These are phyloP conservation scores for Ustilago lituana DNA, from an alignment of 1,284 basidiomycete genomes.

Conservation along the genomic window DNA sequence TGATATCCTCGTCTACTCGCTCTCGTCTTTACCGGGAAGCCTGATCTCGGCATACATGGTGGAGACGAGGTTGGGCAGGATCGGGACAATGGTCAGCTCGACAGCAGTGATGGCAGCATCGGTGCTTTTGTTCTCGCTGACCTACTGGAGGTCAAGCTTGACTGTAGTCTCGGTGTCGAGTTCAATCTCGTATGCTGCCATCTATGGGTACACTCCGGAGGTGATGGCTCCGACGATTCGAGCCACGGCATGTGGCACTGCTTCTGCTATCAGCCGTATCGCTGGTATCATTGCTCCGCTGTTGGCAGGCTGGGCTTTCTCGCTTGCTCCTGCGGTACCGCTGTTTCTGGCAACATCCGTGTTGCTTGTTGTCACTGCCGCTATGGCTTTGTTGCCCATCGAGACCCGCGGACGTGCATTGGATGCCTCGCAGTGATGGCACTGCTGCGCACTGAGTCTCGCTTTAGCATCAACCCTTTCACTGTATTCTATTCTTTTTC, in stretches of 20 bases:
- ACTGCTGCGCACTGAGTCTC: neutral
- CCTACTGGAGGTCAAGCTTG: constrained; percentile 23
- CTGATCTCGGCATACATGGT: constrained; percentile 90
- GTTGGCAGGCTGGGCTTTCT: constrained; percentile 52
- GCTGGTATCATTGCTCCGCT: constrained; percentile 63
- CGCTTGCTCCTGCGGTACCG: constrained; percentile 31
- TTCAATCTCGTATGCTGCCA: constrained; percentile 61
- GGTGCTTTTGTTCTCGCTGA: constrained; percentile 51
- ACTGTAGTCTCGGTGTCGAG: constrained; percentile 54
- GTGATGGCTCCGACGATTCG: constrained; percentile 59
- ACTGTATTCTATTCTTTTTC: no score
- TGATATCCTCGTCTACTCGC: constrained; percentile 58
- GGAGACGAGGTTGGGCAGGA: constrained; percentile 79
- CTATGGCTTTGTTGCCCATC: constrained; percentile 46
- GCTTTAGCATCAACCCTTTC: no score
- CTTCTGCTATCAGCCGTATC: constrained; percentile 58
- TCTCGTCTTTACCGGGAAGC: constrained; percentile 55
- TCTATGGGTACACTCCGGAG: constrained; percentile 65
- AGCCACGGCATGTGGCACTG: constrained; percentile 59
- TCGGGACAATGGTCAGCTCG: constrained; percentile 72
- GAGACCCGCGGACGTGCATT: constrained; percentile 40
- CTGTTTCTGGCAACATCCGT: constrained; percentile 34
- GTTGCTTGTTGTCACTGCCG: constrained; percentile 29
- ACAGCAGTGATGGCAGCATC: constrained; percentile 45
- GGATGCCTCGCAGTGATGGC: constrained; percentile 3